A percentile compares a stretch with the other conserved stretches of the same genome.
Conservation (phyloP, 495 filamentous ascomycete species). For the Staphylotrichum tortipilum region DNA sequence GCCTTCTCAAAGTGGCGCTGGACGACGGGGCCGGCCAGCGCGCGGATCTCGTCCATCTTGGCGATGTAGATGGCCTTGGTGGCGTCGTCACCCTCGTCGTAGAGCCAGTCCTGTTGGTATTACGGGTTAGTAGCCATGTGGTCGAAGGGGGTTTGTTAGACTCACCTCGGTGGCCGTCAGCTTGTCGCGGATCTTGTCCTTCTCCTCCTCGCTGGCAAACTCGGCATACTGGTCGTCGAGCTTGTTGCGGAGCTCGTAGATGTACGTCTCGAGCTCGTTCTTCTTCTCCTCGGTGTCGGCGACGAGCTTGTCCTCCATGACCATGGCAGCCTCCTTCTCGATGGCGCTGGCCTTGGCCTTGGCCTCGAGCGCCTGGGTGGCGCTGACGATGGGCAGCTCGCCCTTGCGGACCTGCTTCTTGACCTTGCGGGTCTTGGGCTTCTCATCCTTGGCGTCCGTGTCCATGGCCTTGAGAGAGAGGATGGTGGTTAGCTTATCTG, state of each 20-base stretch:
- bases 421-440: conserved; percentile 92
- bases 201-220: conserved; percentile 87
- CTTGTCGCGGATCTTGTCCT: conserved; percentile 71
- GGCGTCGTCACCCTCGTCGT: conserved; percentile 93
- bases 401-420: conserved; percentile 99
- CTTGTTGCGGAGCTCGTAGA: conserved; percentile 94
- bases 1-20: conserved; percentile 93
- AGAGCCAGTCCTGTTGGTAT: conserved; percentile 78
- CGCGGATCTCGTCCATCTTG: conserved; percentile 93
- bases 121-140: neutral
- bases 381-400: conserved; percentile 79
- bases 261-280: conserved; percentile 96
- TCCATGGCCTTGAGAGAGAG: conserved; percentile 71
- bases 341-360: conserved; percentile 51
- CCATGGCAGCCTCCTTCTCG: conserved; percentile 84
- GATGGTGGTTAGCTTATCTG: conserved; percentile 19
- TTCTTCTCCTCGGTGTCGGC: conserved; percentile 98
- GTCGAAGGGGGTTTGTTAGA: conserved; percentile 1
- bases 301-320: conserved; percentile 97
- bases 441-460: conserved; percentile 64
- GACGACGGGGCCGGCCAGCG: conserved; percentile 80
- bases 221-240: conserved; percentile 82
- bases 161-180: conserved; percentile 76
- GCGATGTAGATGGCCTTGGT: conserved; percentile 86
- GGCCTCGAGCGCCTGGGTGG: conserved; percentile 69